phyloP scores from a whole-genome alignment of 257 asterid species.

The Forsythia viridissima region DNA sequence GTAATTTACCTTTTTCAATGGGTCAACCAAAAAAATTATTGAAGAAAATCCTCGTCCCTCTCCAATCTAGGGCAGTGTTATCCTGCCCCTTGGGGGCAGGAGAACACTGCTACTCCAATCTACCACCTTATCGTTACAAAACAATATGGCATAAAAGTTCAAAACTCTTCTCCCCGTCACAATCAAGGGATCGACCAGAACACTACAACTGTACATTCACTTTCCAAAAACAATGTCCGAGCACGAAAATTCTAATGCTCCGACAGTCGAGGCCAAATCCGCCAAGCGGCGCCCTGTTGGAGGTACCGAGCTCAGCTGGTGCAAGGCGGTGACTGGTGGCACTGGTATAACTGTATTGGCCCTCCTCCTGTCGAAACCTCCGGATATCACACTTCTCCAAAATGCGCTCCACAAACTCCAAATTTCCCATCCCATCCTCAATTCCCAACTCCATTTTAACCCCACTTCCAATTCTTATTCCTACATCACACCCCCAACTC shows the following conservation, averaged over 20 bases:
- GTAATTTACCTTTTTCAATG: too few species aligned
- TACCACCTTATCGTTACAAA: too few species aligned
- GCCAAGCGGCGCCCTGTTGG: constrained; percentile 53
- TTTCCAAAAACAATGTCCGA: constrained; percentile 22
- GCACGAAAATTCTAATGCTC: not conserved
- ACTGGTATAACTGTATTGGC: constrained; percentile 80
- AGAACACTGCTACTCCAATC: too few species aligned
- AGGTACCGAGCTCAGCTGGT: constrained; percentile 89
- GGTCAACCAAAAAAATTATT: not conserved
- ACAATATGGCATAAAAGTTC: too few species aligned
- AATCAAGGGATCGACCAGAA: not conserved
- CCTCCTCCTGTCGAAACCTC: constrained; percentile 60
- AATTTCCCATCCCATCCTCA: constrained; percentile 74
- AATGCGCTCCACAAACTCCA: constrained; percentile 63
- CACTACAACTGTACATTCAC: not conserved
- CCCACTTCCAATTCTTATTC: constrained; percentile 47
- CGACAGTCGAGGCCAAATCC: constrained; percentile 21
- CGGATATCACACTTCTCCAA: constrained; percentile 45
- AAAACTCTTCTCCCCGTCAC: not conserved
- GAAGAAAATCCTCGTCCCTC: too few species aligned
- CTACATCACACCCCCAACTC: constrained; percentile 47
- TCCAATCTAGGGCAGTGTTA: too few species aligned
- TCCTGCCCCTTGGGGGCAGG: too few species aligned
- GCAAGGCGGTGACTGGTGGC: constrained; percentile 89
- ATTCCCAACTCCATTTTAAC: constrained; percentile 59